Evolutionary conservation across 1,139 yeast genomes (phyloP), one percentile per base, ranked within the genome.

Genomic region (Pneumocystis jirovecii): DNA sequence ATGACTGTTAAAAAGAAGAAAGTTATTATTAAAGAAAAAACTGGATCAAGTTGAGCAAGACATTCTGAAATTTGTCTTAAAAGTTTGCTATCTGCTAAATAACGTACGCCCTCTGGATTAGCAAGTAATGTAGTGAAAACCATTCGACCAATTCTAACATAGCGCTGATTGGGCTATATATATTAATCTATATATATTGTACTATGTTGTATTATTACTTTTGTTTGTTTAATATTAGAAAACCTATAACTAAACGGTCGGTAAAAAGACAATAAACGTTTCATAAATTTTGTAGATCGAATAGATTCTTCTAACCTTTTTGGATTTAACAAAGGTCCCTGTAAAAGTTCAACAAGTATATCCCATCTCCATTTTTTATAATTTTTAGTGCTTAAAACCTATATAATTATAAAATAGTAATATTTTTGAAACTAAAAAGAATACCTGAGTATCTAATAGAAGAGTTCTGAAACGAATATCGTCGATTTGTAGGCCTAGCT

Each of bases 361-460:
- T 81, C 82, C 96, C 97, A 91, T 72, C 90, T 86, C 99, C 99
- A 95, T 64, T 84, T 85, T 3, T 84, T 79, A 72, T 81, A 90
- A 65, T 86, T 89, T 72, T 91, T 93, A 0, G 95, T 85, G 6
- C 86, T 81, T 61, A 89, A 74, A 50, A 50, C n/a, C 57, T 50
- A 50, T 25, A 50, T 25, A 50, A 25, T 25, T 50, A 50, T 50
- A 50, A 50, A 25, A 19, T 6, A 50, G 17, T 37, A 37, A 17
- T 50, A 25, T 5, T 50, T 25, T 50, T 21, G 12, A 37, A 8
- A 3, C 15, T 6, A 12, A 7, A 25, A 25, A 50, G 25, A 50
- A 25, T 1, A 93, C 90, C 69, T 81, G 84, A 0, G 96, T 84
- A 64, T 85, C 85, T 60, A 78, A 76, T 7, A 93, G 79, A 77